A percentile compares a stretch with the other conserved stretches of the same genome.
phyloP scores from a whole-genome alignment of 345 rosid species.

The Corchorus capsularis region DNA sequence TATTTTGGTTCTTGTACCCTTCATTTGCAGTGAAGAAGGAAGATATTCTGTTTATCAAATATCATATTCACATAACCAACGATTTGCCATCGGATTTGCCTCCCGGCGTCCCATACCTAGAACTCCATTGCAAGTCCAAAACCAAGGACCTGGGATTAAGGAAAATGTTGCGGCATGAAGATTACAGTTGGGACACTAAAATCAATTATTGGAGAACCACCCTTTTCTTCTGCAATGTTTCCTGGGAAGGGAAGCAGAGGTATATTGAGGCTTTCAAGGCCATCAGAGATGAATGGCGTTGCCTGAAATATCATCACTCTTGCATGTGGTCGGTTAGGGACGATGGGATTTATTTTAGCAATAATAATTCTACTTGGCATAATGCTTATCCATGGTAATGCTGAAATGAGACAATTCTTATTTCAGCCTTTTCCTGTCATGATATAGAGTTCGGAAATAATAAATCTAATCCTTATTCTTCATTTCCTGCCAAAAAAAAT shows the following conservation, averaged over 20 bases:
- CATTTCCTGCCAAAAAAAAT: too few relatives aligned
- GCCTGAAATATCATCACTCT: not conserved
- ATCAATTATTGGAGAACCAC: not conserved
- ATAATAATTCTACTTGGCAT: not conserved
- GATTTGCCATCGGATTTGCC: not conserved
- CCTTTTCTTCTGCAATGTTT: not conserved
- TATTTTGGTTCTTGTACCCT: not conserved
- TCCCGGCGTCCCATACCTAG: not conserved
- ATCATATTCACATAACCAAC: conserved; percentile 8
- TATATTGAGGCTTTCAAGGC: conserved; percentile 13
- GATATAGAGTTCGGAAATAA: not conserved
- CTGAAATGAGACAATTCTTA: not conserved
- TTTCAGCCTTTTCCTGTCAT: not conserved
- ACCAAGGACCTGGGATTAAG: not conserved
- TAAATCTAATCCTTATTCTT: not conserved
- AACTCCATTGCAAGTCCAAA: conserved; percentile 6
- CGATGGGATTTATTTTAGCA: not conserved
- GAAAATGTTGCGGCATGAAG: not conserved
- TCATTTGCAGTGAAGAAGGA: not conserved
- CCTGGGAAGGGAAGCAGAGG: not conserved
- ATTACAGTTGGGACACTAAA: not conserved
- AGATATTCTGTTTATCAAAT: not conserved
- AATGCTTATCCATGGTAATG: not conserved
- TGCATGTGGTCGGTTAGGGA: conserved; percentile 5
- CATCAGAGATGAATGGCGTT: conserved; percentile 12